Evolutionary conservation across 192 early-diverging fungal genomes (phyloP).

Genomic region (Rhizoclosmatium globosum): DNA sequence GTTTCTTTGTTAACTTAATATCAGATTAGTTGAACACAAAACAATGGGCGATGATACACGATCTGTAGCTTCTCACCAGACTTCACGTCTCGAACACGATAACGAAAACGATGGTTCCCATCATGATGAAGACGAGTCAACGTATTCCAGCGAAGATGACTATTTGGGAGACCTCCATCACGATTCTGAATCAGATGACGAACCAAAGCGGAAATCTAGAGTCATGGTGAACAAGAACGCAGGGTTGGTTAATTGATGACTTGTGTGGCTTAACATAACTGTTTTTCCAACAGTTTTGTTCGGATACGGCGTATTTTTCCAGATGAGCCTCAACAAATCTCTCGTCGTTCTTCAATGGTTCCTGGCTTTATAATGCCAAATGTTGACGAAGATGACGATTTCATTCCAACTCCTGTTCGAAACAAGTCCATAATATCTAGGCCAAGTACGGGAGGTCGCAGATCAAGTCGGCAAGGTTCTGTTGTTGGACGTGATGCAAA

Average conservation of each 20-base stretch:
- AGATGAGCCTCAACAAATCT: not conserved
- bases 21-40: no score
- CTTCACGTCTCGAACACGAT: no score
- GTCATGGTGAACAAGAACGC: constrained; percentile 30
- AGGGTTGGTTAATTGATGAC: not conserved
- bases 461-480: not conserved
- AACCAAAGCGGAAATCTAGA: not conserved
- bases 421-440: not conserved
- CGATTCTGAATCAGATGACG: not conserved
- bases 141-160: not conserved
- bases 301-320: not conserved
- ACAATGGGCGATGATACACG: no score
- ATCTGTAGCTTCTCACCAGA: no score
- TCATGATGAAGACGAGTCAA: no score
- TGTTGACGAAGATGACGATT: not conserved
- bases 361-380: not conserved
- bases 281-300: not conserved
- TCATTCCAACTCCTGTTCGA: not conserved
- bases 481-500: not conserved
- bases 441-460: no score
- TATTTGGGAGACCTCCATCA: not conserved
- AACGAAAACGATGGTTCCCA: not conserved
- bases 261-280: not conserved
- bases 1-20: no score
- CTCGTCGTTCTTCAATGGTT: not conserved